Conservation (phyloP, 768 basidiomycete genomes). For the Chalciporus piperatus region DNA sequence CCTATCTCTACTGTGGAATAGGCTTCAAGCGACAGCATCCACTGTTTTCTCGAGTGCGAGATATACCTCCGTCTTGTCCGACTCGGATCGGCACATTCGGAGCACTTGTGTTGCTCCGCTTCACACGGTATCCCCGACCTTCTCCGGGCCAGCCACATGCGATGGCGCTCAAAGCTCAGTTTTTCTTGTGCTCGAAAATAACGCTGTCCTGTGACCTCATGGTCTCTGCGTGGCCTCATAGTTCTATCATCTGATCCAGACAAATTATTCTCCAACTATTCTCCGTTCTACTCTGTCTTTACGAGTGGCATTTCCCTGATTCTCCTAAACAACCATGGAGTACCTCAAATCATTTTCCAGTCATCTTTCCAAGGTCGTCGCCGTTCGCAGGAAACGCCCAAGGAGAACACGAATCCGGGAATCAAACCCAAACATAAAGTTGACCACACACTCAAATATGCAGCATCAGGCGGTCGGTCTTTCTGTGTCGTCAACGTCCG, state of each 20-base stretch:
- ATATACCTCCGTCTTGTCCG: neutral
- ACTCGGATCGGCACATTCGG: neutral
- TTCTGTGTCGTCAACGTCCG: constrained; percentile 1
- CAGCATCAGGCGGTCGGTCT: constrained; percentile 7
- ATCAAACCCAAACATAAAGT: constrained; percentile 18
- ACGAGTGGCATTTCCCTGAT: too few species aligned
- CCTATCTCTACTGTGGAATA: neutral
- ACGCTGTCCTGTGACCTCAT: constrained; percentile 16
- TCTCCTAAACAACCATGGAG: constrained; percentile 10
- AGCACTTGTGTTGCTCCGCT: neutral
- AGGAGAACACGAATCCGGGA: neutral
- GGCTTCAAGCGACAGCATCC: too few species aligned
- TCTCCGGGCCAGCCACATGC: neutral
- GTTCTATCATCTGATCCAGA: neutral
- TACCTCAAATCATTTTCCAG: constrained; percentile 20
- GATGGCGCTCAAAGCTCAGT: neutral
- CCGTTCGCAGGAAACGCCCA: constrained; percentile 18
- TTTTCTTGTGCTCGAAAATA: constrained; percentile 12
- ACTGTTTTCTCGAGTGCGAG: neutral
- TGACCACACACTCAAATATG: constrained; percentile 5
- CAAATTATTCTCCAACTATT: too few species aligned
- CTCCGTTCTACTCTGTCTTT: too few species aligned
- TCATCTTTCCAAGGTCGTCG: constrained; percentile 20
- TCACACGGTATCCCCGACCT: neutral
- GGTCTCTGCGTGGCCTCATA: constrained; percentile 3